phyloP scores from a whole-genome alignment of 257 asterid genomes.

The Nicotiana paniculata region DNA sequence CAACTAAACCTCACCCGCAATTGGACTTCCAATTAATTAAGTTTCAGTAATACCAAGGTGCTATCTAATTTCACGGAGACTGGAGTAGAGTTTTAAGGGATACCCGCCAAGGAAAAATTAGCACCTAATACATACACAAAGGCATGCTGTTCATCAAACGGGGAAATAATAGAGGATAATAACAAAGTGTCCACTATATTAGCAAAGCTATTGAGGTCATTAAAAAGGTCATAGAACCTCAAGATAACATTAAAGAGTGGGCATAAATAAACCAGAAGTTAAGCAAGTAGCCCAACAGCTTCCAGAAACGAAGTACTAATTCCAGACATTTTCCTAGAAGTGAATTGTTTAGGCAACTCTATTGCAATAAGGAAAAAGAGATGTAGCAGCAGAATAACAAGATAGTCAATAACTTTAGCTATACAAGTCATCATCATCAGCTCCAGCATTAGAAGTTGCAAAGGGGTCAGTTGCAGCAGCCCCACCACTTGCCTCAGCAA shows the following conservation, averaged over 20 bases:
- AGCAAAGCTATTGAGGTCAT: background rate
- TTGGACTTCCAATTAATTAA: background rate
- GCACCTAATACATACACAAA: background rate
- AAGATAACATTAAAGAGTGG: background rate
- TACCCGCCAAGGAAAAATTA: background rate
- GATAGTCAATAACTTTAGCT: slow-evolving; percentile 15
- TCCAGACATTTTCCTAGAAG: background rate
- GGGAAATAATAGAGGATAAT: background rate
- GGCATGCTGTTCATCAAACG: background rate
- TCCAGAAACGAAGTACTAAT: background rate
- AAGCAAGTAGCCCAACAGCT: background rate
- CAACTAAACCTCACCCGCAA: background rate
- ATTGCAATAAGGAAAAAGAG: slow-evolving; percentile 3
- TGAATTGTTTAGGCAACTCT: slow-evolving; percentile 1
- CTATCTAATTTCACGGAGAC: background rate
- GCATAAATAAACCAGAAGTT: background rate
- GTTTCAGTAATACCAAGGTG: background rate
- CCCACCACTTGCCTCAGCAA: slow-evolving; percentile 31
- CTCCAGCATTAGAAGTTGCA: slow-evolving; percentile 38
- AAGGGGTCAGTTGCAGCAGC: slow-evolving; percentile 41
- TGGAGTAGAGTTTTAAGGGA: background rate
- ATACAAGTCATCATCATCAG: slow-evolving; percentile 57
- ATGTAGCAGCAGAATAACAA: slow-evolving; percentile 2
- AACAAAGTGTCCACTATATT: background rate
- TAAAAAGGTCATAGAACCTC: background rate